Base-by-base conservation (phyloP, 495 filamentous ascomycete genomes). In the Hypoxylon subgilvum region DNA sequence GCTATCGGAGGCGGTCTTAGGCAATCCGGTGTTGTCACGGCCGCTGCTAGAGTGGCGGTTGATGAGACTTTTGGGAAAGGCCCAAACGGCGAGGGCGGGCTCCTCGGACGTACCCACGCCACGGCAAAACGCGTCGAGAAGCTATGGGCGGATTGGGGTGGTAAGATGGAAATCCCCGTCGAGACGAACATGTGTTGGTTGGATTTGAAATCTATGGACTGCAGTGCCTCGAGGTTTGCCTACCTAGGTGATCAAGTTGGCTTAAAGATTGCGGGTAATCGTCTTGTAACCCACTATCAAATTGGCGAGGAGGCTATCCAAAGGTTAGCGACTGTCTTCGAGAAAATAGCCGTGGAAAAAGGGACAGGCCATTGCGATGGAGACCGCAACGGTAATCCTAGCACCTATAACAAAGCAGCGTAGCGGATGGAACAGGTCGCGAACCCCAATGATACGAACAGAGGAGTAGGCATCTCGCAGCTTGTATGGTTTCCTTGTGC, bases 131-230 rank as follows among this genome's bases (percentile, higher is more conserved):
- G 71, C 40, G 77, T 93, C 21, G 86, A 79, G 30, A 72, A 74
- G 19, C 70, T 82, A 56, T 90, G 88, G 88, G 79, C 72, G 6
- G 72, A 68, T 2, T 72, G 84, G 14, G 86, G 86, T 0, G 84
- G 86, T 3, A 75, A 76, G 67, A 57, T 84, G 47, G 38, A 60
- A 31, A 69, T 79, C 23, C 79, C 81, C 36, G 84, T 84, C 7
- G 86, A 96, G 69, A 96, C 91, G 30, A 96, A 95, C 67, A 95
- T 95, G 88, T 84, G 91, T 6, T 96, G 90, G 91, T 66, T 95
- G 52, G 87, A 95, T 71, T 74, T 94, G 9, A 80, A 82, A 17
- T 75, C 54, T 6, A 45, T 66, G 13, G 78, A 78, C 0, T 70
- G 83, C 27, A 65, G 46, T 5, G 57, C 54, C 8, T 68, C 80